A percentile compares a stretch with the other conserved stretches of the same genome.
These are phyloP conservation scores for Vigna mungo DNA, from an alignment of 306 rosid genomes.

Conservation along the genomic window DNA sequence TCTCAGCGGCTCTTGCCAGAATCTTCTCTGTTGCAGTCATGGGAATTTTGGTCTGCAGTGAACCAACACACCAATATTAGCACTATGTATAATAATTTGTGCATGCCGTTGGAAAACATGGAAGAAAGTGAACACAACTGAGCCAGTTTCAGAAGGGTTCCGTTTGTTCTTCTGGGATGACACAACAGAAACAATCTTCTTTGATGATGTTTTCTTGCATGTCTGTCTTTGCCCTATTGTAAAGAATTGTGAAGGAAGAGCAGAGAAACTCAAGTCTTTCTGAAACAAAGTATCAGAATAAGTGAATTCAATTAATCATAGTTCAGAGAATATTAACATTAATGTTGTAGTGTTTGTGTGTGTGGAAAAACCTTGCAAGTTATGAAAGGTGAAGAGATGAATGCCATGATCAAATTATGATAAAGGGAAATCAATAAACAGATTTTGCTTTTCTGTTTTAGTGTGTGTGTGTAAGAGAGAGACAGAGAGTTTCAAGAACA, in stretches of 20 bases:
- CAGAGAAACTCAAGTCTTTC: slow-evolving; percentile 56
- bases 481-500: slow-evolving; percentile 5
- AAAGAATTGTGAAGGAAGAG: slow-evolving; percentile 45
- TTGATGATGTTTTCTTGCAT: slow-evolving; percentile 53
- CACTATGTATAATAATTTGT: neutral
- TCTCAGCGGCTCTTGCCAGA: slow-evolving; percentile 72
- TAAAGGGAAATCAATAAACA: too few species aligned
- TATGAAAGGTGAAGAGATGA: slow-evolving; percentile 39
- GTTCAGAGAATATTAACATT: neutral
- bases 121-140: slow-evolving; percentile 43
- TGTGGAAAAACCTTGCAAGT: slow-evolving; percentile 41
- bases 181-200: slow-evolving; percentile 62
- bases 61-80: slow-evolving; percentile 21
- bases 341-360: neutral
- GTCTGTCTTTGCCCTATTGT: slow-evolving; percentile 30
- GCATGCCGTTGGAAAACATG: neutral
- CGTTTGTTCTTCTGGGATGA: slow-evolving; percentile 64
- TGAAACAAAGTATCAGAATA: slow-evolving; percentile 38
- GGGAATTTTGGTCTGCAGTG: slow-evolving; percentile 60
- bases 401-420: slow-evolving; percentile 35
- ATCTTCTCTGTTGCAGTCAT: slow-evolving; percentile 90
- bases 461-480: too few species aligned
- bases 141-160: slow-evolving; percentile 70
- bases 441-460: too few species aligned
- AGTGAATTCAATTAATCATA: neutral